These are phyloP conservation scores for Uronychia setigera DNA, from an alignment of 73 alveolate species.

Conservation along the genomic window DNA sequence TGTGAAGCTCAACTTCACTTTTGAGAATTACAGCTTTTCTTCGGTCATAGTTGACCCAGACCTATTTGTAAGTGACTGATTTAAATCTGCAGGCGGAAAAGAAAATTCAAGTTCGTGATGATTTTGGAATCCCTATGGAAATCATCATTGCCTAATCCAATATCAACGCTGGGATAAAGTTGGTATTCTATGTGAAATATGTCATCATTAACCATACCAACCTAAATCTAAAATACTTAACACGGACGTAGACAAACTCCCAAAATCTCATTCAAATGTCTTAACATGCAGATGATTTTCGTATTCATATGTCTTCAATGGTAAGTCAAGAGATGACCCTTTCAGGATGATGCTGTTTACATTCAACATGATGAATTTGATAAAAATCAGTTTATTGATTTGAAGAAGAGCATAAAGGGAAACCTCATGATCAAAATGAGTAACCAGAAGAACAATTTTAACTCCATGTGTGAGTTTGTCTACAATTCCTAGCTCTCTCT, in stretches of 20 bases:
- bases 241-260: not conserved
- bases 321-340: not conserved
- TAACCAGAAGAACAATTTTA: not conserved
- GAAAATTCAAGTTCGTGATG: conserved; percentile 7
- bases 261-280: not conserved
- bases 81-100: not conserved
- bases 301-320: not conserved
- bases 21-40: not conserved
- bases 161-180: conserved; percentile 34
- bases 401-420: not conserved
- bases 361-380: not conserved
- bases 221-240: conserved; percentile 15
- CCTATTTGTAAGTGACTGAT: not conserved
- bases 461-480: conserved; percentile 18
- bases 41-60: not conserved
- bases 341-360: not conserved
- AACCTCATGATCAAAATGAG: not conserved
- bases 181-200: conserved; percentile 30
- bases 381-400: not conserved
- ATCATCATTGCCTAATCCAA: conserved; percentile 8
- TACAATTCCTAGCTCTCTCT: conserved; percentile 34
- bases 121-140: conserved; percentile 13
- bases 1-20: conserved; percentile 14
- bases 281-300: not conserved
- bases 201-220: conserved; percentile 27